Conservation (phyloP, 371 early-diverging fungal species). For the Batkoa obscura region DNA sequence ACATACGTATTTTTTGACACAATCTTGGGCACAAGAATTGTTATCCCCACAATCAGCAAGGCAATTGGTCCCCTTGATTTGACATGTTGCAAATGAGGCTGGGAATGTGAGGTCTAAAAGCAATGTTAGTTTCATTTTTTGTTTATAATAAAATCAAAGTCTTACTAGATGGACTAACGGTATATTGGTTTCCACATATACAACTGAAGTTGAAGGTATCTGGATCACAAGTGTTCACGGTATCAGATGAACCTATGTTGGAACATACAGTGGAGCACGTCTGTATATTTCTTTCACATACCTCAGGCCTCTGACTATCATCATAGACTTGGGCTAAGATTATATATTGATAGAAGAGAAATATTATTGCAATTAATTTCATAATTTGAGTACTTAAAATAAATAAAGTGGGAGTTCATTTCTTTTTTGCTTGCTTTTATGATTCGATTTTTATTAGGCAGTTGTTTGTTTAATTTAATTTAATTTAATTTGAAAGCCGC, state of each 20-base stretch:
- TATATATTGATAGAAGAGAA: no score
- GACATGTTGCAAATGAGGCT: slow-evolving; percentile 1
- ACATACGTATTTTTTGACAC: background rate
- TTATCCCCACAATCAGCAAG: background rate
- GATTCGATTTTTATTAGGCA: no score
- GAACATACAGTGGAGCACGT: background rate
- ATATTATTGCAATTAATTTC: no score
- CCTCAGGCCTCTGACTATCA: background rate
- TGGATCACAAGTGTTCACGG: background rate
- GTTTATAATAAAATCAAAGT: no score
- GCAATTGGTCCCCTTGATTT: background rate
- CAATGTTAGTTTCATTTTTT: no score
- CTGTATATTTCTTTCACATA: background rate
- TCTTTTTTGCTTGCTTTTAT: no score
- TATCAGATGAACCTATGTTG: background rate
- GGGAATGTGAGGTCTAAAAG: background rate
- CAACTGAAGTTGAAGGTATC: background rate
- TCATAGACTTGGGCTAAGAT: background rate
- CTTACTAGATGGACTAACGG: background rate
- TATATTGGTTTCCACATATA: background rate
- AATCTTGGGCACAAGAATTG: background rate
- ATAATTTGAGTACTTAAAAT: no score
- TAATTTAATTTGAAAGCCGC: no score
- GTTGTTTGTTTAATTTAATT: no score
- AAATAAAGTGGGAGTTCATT: no score